phyloP scores from a whole-genome alignment of 345 rosid genomes.

The Euphorbia lathyris region DNA sequence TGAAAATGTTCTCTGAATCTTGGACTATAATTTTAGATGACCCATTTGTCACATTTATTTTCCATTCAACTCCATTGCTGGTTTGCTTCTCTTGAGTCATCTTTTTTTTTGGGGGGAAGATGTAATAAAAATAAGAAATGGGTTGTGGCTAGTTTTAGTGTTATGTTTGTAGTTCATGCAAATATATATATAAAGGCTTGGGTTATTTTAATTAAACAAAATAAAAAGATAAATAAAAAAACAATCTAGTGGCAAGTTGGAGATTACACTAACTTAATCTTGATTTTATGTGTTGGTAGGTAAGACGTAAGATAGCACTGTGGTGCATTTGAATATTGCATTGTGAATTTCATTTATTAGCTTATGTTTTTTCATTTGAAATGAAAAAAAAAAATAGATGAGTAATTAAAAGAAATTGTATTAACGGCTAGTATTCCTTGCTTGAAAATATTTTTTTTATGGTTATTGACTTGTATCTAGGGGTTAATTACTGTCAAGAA shows the following conservation, averaged over 20 bases:
- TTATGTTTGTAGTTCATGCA: background rate
- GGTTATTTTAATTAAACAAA: too few relatives aligned
- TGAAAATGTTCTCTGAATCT: constrained; percentile 11
- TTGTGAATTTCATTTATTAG: too few relatives aligned
- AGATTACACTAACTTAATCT: background rate
- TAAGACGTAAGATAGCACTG: background rate
- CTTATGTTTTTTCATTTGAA: too few relatives aligned
- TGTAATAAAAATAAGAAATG: background rate
- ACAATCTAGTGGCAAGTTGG: constrained; percentile 3
- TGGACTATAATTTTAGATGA: constrained; percentile 38
- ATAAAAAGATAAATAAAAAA: too few relatives aligned
- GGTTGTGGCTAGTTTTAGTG: background rate
- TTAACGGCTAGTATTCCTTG: too few relatives aligned
- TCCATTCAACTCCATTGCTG: constrained; percentile 39
- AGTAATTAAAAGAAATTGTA: too few relatives aligned
- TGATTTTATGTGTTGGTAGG: background rate
- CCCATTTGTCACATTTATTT: constrained; percentile 39
- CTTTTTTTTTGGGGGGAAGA: background rate
- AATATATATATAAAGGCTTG: background rate
- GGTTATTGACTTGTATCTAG: too few relatives aligned
- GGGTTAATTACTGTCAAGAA: too few relatives aligned
- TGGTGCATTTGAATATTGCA: background rate
- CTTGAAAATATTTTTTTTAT: too few relatives aligned
- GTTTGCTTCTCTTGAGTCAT: constrained; percentile 28
- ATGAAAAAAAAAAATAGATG: too few relatives aligned